These are phyloP conservation scores for Cryptococcus depauperatus DNA, from an alignment of 1,284 basidiomycete genomes.

Conservation along the genomic window DNA sequence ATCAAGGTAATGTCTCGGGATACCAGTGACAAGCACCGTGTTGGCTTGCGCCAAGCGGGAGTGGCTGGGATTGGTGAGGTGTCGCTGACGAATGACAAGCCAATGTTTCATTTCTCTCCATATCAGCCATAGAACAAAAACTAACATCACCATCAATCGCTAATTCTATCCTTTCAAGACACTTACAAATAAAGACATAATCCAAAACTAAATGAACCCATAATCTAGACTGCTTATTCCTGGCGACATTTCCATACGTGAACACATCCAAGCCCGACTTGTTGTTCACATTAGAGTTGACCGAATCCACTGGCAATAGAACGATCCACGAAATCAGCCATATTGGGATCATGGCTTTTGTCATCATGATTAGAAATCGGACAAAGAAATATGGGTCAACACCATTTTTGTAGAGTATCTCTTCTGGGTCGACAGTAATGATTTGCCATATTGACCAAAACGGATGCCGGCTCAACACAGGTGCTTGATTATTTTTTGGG, in stretches of 20 bases:
- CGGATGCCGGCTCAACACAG: slow-evolving; percentile 23
- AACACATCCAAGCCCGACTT: slow-evolving; percentile 50
- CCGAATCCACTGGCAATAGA: slow-evolving; percentile 57
- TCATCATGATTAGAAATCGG: slow-evolving; percentile 57
- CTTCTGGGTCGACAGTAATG: slow-evolving; percentile 42
- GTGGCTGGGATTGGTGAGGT: slow-evolving; percentile 59
- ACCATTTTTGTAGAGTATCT: slow-evolving; percentile 47
- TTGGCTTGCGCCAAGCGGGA: slow-evolving; percentile 60
- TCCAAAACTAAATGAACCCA: slow-evolving; percentile 48
- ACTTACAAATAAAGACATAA: slow-evolving; percentile 47
- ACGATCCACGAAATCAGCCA: slow-evolving; percentile 55
- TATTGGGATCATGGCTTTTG: slow-evolving; percentile 59
- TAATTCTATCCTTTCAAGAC: no score
- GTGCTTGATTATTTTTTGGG: slow-evolving; percentile 31
- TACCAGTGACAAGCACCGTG: slow-evolving; percentile 66
- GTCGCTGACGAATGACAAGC: slow-evolving; percentile 59
- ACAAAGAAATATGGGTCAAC: slow-evolving; percentile 67
- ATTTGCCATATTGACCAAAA: slow-evolving; percentile 36
- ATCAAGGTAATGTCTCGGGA: slow-evolving; percentile 57
- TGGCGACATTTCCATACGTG: slow-evolving; percentile 50
- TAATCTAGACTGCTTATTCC: slow-evolving; percentile 35
- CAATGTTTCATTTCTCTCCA: slow-evolving; percentile 59
- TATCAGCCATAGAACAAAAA: slow-evolving; percentile 64
- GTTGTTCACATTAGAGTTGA: slow-evolving; percentile 42
- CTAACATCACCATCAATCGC: no score